A percentile compares a stretch with the other conserved stretches of the same genome.
Evolutionary conservation across 805 yeast species (phyloP).

Genomic region (Metschnikowia rubicola): DNA sequence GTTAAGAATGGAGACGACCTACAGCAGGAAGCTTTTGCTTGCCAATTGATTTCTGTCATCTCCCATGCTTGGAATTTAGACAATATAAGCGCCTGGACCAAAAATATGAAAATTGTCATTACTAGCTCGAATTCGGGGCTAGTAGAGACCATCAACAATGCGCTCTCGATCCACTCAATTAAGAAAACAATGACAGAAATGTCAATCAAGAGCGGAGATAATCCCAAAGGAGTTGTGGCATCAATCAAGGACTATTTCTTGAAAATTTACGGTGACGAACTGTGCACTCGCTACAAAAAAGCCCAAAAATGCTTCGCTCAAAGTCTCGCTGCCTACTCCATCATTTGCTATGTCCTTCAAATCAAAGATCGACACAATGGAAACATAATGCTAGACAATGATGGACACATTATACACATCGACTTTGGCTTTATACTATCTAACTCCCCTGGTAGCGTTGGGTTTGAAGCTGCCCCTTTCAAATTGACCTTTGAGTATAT

Average conservation of each 20-base stretch:
- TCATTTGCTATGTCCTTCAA: conserved; percentile 84
- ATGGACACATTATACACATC: conserved; percentile 92
- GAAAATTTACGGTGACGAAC: conserved; percentile 67
- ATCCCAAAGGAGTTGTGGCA: conserved; percentile 61
- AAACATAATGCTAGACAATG: conserved; percentile 92
- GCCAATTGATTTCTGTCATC: conserved; percentile 86
- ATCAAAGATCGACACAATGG: conserved; percentile 97
- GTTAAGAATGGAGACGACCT: conserved; percentile 95
- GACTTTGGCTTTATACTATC: conserved; percentile 93
- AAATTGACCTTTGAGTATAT: conserved; percentile 87
- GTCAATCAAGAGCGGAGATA: conserved; percentile 61
- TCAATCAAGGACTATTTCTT: conserved; percentile 76
- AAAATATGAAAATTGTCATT: conserved; percentile 84
- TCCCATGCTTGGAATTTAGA: conserved; percentile 77
- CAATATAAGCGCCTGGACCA: conserved; percentile 81
- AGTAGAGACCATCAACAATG: conserved; percentile 95
- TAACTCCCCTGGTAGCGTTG: conserved; percentile 95
- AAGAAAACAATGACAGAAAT: conserved; percentile 85
- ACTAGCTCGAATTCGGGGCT: conserved; percentile 89
- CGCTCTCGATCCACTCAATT: conserved; percentile 88
- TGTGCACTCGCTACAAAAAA: conserved; percentile 51
- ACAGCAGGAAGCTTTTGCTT: conserved; percentile 97
- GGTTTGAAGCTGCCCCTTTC: conserved; percentile 97
- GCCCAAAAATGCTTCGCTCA: conserved; percentile 85
- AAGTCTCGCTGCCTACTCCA: conserved; percentile 88